Evolutionary conservation across 2,329 filamentous ascomycete genomes (phyloP).

Genomic region (Beauveria rudraprayagi): DNA sequence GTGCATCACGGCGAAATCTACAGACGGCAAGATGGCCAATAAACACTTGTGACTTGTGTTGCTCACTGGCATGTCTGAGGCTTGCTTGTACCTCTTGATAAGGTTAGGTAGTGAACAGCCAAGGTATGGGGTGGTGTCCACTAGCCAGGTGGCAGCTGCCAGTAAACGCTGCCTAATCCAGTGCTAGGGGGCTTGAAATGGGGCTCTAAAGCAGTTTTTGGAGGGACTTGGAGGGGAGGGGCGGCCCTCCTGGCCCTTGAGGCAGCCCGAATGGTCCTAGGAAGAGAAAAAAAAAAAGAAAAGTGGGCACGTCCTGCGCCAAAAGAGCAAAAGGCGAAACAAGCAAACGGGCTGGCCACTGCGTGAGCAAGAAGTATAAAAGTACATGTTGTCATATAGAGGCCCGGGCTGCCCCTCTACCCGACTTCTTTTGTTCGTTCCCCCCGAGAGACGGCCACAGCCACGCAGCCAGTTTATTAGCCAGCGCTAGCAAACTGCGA

Average conservation of each 20-base stretch:
- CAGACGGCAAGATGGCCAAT: background rate
- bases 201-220: too few species aligned
- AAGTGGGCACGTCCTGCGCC: slow-evolving; percentile 1
- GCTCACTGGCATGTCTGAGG: background rate
- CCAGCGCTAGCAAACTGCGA: background rate
- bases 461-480: background rate
- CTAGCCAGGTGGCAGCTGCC: background rate
- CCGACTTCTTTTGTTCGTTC: slow-evolving; percentile 9
- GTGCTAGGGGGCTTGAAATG: background rate
- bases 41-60: background rate
- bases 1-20: background rate
- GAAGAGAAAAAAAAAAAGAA: background rate
- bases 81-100: background rate
- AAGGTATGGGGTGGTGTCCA: background rate
- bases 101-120: background rate
- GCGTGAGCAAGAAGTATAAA: slow-evolving; percentile 14
- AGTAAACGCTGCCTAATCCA: background rate
- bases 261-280: slow-evolving; percentile 1
- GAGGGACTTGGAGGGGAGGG: background rate
- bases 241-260: background rate
- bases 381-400: slow-evolving; percentile 15
- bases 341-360: slow-evolving; percentile 11
- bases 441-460: background rate
- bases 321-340: slow-evolving; percentile 7
- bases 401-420: slow-evolving; percentile 11